Evolutionary conservation across 1,284 basidiomycete genomes (phyloP), one percentile per base, ranked within the genome.

Genomic region (Pyrrhoderma noxium): DNA sequence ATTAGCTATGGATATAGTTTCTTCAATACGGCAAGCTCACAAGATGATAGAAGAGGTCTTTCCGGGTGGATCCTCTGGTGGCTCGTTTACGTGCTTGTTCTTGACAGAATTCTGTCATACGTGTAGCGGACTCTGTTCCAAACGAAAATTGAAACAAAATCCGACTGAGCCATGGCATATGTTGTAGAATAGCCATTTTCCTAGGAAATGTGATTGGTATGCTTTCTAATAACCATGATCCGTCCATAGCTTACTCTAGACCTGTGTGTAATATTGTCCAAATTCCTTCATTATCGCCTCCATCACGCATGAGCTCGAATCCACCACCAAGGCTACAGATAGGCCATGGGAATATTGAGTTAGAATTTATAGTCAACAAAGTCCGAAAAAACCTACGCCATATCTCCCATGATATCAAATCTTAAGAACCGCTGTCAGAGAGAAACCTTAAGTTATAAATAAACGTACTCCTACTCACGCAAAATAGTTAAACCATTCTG

Each of bases 341-440:
- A 52, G 16, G 8, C 11, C 16, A 39, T 35, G 41, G 27, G 9
- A 18, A 40, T 11, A 45, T 31, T 23, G 14, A 25, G 16, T 45
- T 19, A 18, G n/a, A 1, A n/a, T 9, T 27, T 2, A 19, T 3
- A 4, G 8, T 9, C 8, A 40, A 27, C 37, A 31, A 11, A 2
- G 9, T 22, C 42, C 18, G 23, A 9, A 35, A 31, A 11, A 3
- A 56, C 57, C 41, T 19, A 65, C 65, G 59, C 65, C 60, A 71
- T 65, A 54, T 67, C 67, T 35, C 67, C 65, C 67, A 69, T 69
- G 49, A 70, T 64, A 52, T 72, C 70, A 47, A 65, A 66, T 4
- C 68, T 68, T n/a, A n/a, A n/a, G n/a, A n/a, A n/a, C n/a, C n/a
- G n/a, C n/a, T n/a, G n/a, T n/a, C n/a, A n/a, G n/a, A n/a, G n/a